phyloP scores from a whole-genome alignment of 2,329 filamentous ascomycete genomes.

The Cytospora paraplurivora region DNA sequence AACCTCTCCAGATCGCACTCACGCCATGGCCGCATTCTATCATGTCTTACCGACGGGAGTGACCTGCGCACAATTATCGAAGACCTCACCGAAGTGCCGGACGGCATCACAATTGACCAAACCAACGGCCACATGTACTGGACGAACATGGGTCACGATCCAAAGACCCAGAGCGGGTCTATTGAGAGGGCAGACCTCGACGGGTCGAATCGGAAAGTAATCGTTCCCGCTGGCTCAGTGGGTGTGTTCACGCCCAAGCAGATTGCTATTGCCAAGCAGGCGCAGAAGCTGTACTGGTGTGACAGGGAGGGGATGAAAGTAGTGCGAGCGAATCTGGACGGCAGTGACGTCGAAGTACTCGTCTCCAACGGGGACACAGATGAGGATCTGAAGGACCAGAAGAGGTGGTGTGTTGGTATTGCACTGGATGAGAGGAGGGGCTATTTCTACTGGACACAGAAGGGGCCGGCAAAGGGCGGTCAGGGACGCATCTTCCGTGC shows the following conservation, averaged over 20 bases:
- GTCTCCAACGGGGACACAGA: conserved; percentile 32
- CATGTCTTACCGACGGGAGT: conserved; percentile 31
- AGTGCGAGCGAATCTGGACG: conserved; percentile 44
- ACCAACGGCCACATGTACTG: conserved; percentile 46
- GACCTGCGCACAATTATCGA: conserved; percentile 33
- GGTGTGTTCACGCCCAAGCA: conserved; percentile 53
- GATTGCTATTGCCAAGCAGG: conserved; percentile 37
- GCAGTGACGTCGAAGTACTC: conserved; percentile 43
- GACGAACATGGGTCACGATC: conserved; percentile 51
- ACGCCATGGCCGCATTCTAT: conserved; percentile 31
- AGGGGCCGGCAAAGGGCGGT: conserved; percentile 54
- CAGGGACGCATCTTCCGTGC: conserved; percentile 57
- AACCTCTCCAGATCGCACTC: conserved; percentile 33
- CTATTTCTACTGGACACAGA: conserved; percentile 61
- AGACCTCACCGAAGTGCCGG: conserved; percentile 40
- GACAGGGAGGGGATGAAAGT: conserved; percentile 49
- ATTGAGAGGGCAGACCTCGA: conserved; percentile 45
- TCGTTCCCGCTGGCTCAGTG: conserved; percentile 45
- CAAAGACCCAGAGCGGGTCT: conserved; percentile 44
- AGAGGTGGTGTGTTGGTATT: conserved; percentile 59
- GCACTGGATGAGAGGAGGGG: conserved; percentile 45
- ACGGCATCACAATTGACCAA: conserved; percentile 46
- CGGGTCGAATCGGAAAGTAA: conserved; percentile 46
- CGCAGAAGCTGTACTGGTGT: conserved; percentile 43
- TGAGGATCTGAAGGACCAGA: conserved; percentile 35